Evolutionary conservation across 768 basidiomycete species (phyloP), one percentile per base, ranked within the genome.

Genomic region (Porphyrellus cyaneotinctus): DNA sequence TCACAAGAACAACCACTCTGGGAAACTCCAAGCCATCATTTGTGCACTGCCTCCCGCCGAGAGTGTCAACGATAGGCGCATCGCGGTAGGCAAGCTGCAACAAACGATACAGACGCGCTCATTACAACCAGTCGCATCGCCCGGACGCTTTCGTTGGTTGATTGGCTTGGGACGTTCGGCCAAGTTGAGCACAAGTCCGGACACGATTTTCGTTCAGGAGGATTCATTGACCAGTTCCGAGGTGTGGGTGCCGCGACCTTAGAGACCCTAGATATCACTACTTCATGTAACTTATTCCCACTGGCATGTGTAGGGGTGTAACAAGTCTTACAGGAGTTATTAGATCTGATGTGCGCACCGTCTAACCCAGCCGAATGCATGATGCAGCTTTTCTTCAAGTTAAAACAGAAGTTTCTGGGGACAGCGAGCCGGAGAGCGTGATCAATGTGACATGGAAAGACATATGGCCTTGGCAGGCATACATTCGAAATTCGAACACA

Each of bases 111-210:
- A 63, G 50, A 68, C 58, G 31, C 58, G 64, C 4, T 28, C 65
- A 44, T 36, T 66, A 2, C 58, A 63, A 15, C 64, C 64, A 11
- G 49, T 68, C 1, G 38, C 28, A 11, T 53, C 61, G 3, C 26
- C 39, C 1, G 64, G 64, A 15, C 68, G 64, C 30, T 63, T 66
- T 49, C n/a, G 35, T 1, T 60, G 63, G 61, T 23, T 65, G 12
- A 33, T 24, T 2, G 57, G 54, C 17, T 36, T 49, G 13, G 45
- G 36, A 43, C 63, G 55, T 12, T 8, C 47, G 0, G 22, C 41
- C 46, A 64, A 47, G 14, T 1, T 53, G 30, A 28, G 15, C 45
- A 15, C 26, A 4, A 28, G 9, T 9, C 26, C 24, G 11, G 26
- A 22, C 9, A 31, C 43, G 7, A 17, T 26, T 9, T 30, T 26